Percentiles rank a stretch among this genome's conserved stretches.
phyloP scores from a whole-genome alignment of 2,329 filamentous ascomycete species.

The Paramyrothecium sp. region DNA sequence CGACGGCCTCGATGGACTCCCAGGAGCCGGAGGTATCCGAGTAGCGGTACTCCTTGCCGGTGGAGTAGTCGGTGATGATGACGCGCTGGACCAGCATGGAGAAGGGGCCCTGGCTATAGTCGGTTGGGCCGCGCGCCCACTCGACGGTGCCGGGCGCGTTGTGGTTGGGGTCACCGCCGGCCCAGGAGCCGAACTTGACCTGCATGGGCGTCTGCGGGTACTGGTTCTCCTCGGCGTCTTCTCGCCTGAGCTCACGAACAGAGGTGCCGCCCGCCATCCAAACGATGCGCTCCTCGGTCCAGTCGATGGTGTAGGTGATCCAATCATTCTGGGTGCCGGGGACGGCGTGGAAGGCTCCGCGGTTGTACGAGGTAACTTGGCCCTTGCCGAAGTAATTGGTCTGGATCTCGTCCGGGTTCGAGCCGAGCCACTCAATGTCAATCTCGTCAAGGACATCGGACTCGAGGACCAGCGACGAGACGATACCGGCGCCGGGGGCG shows the following conservation, averaged over 20 bases:
- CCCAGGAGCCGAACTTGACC: constrained; percentile 89
- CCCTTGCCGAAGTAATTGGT: constrained; percentile 98
- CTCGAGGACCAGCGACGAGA: constrained; percentile 87
- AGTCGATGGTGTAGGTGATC: constrained; percentile 88
- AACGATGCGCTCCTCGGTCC: constrained; percentile 80
- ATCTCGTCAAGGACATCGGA: constrained; percentile 95
- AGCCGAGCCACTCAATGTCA: constrained; percentile 94
- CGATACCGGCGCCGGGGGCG: constrained; percentile 85
- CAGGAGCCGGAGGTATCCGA: constrained; percentile 74
- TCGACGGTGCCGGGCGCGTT: constrained; percentile 81
- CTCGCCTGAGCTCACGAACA: constrained; percentile 71
- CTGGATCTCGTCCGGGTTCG: constrained; percentile 75
- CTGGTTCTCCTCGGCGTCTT: constrained; percentile 67
- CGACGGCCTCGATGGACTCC: constrained; percentile 79
- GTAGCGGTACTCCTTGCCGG: constrained; percentile 82
- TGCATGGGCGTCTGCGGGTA: constrained; percentile 97
- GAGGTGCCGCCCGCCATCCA: constrained; percentile 82
- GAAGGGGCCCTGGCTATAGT: constrained; percentile 82
- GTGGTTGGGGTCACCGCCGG: constrained; percentile 73
- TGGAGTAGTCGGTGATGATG: constrained; percentile 86
- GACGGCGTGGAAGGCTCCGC: constrained; percentile 74
- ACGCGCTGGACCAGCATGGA: constrained; percentile 80
- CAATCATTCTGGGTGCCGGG: constrained; percentile 70
- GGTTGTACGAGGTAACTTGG: constrained; percentile 79
- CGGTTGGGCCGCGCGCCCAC: constrained; percentile 84